Evolutionary conservation across 768 basidiomycete genomes (phyloP).

Genomic region (Boletus huronensis): DNA sequence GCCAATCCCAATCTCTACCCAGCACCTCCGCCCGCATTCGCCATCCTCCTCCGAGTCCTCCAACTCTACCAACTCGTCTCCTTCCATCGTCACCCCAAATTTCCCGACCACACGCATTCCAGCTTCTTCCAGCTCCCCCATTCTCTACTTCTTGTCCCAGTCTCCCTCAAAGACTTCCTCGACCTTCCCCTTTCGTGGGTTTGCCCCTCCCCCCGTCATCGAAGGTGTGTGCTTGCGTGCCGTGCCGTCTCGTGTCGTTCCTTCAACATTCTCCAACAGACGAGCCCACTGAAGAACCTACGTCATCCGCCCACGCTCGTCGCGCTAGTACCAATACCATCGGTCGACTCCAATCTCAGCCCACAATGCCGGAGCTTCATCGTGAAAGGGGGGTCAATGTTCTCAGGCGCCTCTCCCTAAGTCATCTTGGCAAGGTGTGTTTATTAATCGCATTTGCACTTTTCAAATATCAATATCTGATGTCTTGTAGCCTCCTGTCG

Average conservation of each 20-base stretch:
- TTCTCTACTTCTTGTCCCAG: slow-evolving; percentile 63
- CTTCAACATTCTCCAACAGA: slow-evolving; percentile 23
- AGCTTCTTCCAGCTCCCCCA: slow-evolving; percentile 63
- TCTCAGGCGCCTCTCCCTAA: slow-evolving; percentile 71
- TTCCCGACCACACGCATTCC: slow-evolving; percentile 41
- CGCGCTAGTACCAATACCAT: slow-evolving; percentile 61
- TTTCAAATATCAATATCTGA: background rate
- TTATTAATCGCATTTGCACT: background rate
- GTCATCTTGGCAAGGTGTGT: slow-evolving; percentile 58
- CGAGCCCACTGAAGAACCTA: slow-evolving; percentile 41
- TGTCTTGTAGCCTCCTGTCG: slow-evolving; percentile 3
- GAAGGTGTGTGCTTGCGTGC: slow-evolving; percentile 49
- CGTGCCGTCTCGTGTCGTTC: background rate
- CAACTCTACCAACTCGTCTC: slow-evolving; percentile 50
- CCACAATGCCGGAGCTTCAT: slow-evolving; percentile 44
- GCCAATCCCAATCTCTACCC: slow-evolving; percentile 58
- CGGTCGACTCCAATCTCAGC: slow-evolving; percentile 49
- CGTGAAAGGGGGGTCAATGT: slow-evolving; percentile 68
- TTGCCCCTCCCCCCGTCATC: slow-evolving; percentile 50
- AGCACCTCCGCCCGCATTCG: slow-evolving; percentile 52
- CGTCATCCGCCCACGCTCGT: slow-evolving; percentile 49
- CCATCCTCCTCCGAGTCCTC: slow-evolving; percentile 62
- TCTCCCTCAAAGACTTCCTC: slow-evolving; percentile 51
- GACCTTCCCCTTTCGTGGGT: slow-evolving; percentile 59
- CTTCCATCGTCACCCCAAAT: slow-evolving; percentile 50